Conservation (phyloP, 1,284 basidiomycete genomes). For the Ganoderma sinense region DNA sequence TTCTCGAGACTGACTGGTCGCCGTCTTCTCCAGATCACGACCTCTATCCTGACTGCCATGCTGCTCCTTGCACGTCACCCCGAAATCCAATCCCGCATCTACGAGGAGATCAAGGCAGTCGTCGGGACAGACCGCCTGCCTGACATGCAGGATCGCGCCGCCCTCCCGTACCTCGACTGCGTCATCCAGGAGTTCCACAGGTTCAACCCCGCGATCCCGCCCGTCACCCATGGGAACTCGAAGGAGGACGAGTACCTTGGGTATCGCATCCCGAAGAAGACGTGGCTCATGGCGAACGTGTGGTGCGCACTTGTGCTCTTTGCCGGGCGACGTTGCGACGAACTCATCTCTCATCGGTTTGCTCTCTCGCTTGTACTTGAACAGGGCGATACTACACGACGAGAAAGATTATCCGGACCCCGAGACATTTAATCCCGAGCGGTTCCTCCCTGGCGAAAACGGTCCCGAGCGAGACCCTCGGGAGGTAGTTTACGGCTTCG, state of each 20-base stretch:
- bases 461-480: slow-evolving; percentile 9
- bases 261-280: slow-evolving; percentile 51
- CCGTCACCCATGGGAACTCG: slow-evolving; percentile 13
- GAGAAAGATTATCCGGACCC: slow-evolving; percentile 13
- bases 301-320: slow-evolving; percentile 46
- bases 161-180: slow-evolving; percentile 32
- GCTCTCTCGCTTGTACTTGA: neutral
- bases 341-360: neutral
- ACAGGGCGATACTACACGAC: slow-evolving; percentile 20
- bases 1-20: neutral
- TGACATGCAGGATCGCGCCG: slow-evolving; percentile 31
- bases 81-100: slow-evolving; percentile 32
- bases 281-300: slow-evolving; percentile 53
- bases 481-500: slow-evolving; percentile 10
- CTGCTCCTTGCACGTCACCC: slow-evolving; percentile 40
- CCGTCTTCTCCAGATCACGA: neutral
- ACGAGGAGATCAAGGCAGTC: slow-evolving; percentile 37
- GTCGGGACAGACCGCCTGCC: slow-evolving; percentile 33
- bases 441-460: slow-evolving; percentile 4
- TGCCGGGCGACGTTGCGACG: too few species aligned
- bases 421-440: slow-evolving; percentile 17
- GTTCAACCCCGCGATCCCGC: slow-evolving; percentile 12
- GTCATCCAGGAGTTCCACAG: slow-evolving; percentile 21
- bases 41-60: slow-evolving; percentile 29
- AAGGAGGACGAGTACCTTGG: slow-evolving; percentile 54